These are phyloP conservation scores for Hyphopichia pseudoburtonii DNA, from an alignment of 1,139 yeast genomes.

Conservation along the genomic window DNA sequence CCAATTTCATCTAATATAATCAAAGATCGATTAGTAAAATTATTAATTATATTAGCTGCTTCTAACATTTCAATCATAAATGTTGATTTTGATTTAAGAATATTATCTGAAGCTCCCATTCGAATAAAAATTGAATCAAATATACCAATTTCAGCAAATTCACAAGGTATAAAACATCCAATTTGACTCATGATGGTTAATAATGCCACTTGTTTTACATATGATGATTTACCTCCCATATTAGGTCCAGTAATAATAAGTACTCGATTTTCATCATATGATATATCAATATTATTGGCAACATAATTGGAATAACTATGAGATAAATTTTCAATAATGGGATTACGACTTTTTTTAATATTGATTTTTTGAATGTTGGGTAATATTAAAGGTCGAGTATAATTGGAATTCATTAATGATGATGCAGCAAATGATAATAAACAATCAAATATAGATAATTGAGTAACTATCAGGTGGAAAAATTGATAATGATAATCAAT, in stretches of 20 bases:
- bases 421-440: slow-evolving; percentile 69
- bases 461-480: slow-evolving; percentile 50
- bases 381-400: slow-evolving; percentile 55
- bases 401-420: slow-evolving; percentile 46
- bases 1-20: slow-evolving; percentile 86
- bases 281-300: slow-evolving; percentile 64
- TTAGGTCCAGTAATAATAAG: slow-evolving; percentile 73
- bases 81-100: slow-evolving; percentile 68
- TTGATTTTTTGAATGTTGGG: slow-evolving; percentile 52
- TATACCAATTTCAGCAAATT: slow-evolving; percentile 51
- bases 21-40: slow-evolving; percentile 49
- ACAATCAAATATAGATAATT: slow-evolving; percentile 70
- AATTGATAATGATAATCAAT: slow-evolving; percentile 48
- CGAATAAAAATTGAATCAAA: slow-evolving; percentile 57
- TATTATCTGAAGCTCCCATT: slow-evolving; percentile 77
- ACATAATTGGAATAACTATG: slow-evolving; percentile 49
- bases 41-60: slow-evolving; percentile 54
- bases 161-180: slow-evolving; percentile 47
- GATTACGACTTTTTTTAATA: slow-evolving; percentile 68
- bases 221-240: slow-evolving; percentile 79
- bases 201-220: slow-evolving; percentile 63
- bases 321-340: slow-evolving; percentile 64
- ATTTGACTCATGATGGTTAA: slow-evolving; percentile 54
- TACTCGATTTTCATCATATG: slow-evolving; percentile 44
- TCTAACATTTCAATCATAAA: slow-evolving; percentile 76